Evolutionary conservation across 257 asterid species (phyloP).

Genomic region (Rubia yunnanensis): DNA sequence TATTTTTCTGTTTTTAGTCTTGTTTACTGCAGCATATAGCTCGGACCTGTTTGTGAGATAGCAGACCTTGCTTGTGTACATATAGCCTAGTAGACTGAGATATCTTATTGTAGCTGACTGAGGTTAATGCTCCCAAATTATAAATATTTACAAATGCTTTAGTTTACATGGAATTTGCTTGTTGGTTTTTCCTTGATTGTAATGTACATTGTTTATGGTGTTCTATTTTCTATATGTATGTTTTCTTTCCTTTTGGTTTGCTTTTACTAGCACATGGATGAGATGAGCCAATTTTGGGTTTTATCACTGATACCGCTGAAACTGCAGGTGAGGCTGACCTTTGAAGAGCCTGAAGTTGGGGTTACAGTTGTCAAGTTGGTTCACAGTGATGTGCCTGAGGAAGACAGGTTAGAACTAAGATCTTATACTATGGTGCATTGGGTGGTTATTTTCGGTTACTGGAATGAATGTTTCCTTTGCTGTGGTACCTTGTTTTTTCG

Average conservation of each 20-base stretch:
- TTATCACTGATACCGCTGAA: not conserved
- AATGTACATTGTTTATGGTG: no score
- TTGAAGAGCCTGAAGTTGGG: conserved; percentile 91
- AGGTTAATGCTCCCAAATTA: not conserved
- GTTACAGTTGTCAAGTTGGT: conserved; percentile 61
- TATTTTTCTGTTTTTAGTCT: not conserved
- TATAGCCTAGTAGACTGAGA: no score
- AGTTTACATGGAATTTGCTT: no score
- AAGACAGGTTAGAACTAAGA: conserved; percentile 66
- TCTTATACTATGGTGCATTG: not conserved
- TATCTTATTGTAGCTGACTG: not conserved
- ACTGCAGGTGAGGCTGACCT: conserved; percentile 63
- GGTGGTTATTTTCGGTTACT: not conserved
- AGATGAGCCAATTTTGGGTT: not conserved
- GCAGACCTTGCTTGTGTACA: no score
- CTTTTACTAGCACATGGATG: not conserved
- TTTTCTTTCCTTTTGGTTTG: not conserved
- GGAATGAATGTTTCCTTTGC: not conserved
- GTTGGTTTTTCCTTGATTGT: no score
- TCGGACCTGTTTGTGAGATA: no score
- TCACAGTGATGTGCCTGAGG: conserved; percentile 83
- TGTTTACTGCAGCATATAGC: not conserved
- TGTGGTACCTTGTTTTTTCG: not conserved
- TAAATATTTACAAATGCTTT: no score
- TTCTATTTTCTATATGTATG: not conserved